A percentile compares a stretch with the other conserved stretches of the same genome.
Conservation (phyloP, 108 stramenopile genomes). For the Nitzschia inconspicua region DNA sequence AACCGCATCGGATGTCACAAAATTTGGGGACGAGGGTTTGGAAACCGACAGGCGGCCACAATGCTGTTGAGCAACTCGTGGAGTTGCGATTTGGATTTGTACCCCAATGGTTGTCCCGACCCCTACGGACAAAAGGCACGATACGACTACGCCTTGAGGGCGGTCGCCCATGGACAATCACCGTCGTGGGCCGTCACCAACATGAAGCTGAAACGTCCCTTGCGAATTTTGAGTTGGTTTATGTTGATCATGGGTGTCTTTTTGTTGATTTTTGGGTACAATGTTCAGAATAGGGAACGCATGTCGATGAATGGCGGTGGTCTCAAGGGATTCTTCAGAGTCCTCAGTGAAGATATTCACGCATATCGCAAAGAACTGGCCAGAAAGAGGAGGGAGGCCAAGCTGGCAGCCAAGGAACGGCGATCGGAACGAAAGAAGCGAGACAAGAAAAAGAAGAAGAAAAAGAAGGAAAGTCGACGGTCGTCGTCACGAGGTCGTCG, state of each 20-base stretch:
- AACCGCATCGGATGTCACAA: conserved; percentile 4
- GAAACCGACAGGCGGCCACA: background rate
- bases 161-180: conserved; percentile 9
- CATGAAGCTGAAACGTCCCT: conserved; percentile 20
- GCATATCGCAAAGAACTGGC: conserved; percentile 5
- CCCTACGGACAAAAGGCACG: conserved; percentile 33
- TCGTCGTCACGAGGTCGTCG: background rate
- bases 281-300: conserved; percentile 19
- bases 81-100: conserved; percentile 41
- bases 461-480: conserved; percentile 1
- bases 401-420: background rate
- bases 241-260: conserved; percentile 10
- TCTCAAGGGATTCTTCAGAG: conserved; percentile 7
- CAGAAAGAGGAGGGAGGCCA: conserved; percentile 4
- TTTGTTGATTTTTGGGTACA: conserved; percentile 18
- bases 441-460: conserved; percentile 1
- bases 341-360: conserved; percentile 8
- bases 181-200: conserved; percentile 16
- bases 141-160: conserved; percentile 16
- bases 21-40: conserved; percentile 11
- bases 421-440: background rate
- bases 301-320: conserved; percentile 17
- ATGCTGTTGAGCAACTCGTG: conserved; percentile 19
- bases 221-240: conserved; percentile 13
- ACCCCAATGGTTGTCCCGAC: conserved; percentile 54